Conservation (phyloP, 768 basidiomycete genomes). For the Sporobolomyces phaffii region DNA sequence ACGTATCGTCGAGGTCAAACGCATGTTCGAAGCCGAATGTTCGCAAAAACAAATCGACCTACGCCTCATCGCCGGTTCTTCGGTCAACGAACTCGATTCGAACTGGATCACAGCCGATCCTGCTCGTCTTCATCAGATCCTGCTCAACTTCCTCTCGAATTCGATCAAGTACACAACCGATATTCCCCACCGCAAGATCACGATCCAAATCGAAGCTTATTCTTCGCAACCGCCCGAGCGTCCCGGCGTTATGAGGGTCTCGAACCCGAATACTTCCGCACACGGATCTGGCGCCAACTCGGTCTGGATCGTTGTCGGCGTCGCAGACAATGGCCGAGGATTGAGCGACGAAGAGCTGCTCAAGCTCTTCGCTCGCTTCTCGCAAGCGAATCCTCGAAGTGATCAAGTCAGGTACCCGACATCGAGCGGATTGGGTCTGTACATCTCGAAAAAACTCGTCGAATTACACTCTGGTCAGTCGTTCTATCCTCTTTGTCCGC, state of each 20-base stretch:
- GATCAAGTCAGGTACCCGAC: slow-evolving; percentile 17
- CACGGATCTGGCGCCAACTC: not conserved
- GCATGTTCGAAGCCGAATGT: slow-evolving; percentile 31
- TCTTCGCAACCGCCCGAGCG: not conserved
- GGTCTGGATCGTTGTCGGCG: slow-evolving; percentile 20
- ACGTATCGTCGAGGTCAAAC: slow-evolving; percentile 17
- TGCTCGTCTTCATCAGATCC: slow-evolving; percentile 22
- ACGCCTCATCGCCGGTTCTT: not conserved
- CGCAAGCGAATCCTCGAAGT: slow-evolving; percentile 24
- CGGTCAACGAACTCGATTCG: slow-evolving; percentile 9
- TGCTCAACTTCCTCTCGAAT: slow-evolving; percentile 31
- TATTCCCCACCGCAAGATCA: slow-evolving; percentile 2
- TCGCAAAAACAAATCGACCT: slow-evolving; percentile 28
- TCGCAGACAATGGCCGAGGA: slow-evolving; percentile 27
- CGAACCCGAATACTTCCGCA: not conserved
- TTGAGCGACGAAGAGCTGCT: slow-evolving; percentile 26
- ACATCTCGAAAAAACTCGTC: slow-evolving; percentile 36
- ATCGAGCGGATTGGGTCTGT: slow-evolving; percentile 34
- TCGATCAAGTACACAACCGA: slow-evolving; percentile 19
- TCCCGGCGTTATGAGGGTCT: not conserved
- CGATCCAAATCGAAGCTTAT: slow-evolving; percentile 20
- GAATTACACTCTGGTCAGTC: slow-evolving; percentile 27
- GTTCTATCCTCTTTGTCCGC: not conserved
- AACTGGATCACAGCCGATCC: slow-evolving; percentile 22
- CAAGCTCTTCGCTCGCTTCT: slow-evolving; percentile 28